Conservation (phyloP, 1,139 yeast genomes). For the Diutina mesorugosa region DNA sequence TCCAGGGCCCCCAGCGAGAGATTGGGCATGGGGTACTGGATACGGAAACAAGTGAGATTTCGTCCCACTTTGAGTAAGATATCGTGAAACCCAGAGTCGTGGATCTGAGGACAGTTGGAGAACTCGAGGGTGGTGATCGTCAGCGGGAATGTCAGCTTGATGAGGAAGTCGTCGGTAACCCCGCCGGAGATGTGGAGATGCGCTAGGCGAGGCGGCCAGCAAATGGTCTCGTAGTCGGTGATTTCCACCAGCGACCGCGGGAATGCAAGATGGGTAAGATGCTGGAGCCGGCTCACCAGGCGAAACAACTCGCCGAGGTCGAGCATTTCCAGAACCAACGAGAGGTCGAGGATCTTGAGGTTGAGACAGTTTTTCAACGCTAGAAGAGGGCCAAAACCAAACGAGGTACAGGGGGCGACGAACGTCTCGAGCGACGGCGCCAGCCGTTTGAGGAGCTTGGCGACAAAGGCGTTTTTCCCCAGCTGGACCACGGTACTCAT, state of each 20-base stretch:
- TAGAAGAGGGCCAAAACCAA: slow-evolving; percentile 80
- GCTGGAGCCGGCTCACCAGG: slow-evolving; percentile 50
- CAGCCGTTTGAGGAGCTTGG: slow-evolving; percentile 69
- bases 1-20: slow-evolving; percentile 62
- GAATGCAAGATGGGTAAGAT: slow-evolving; percentile 65
- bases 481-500: slow-evolving; percentile 71
- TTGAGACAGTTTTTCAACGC: slow-evolving; percentile 60
- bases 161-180: slow-evolving; percentile 66
- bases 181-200: slow-evolving; percentile 81
- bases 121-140: slow-evolving; percentile 63
- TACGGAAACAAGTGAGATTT: slow-evolving; percentile 46
- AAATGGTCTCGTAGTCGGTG: slow-evolving; percentile 30
- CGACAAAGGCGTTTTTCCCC: slow-evolving; percentile 88
- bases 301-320: slow-evolving; percentile 67
- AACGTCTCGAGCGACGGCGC: slow-evolving; percentile 49
- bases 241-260: slow-evolving; percentile 83
- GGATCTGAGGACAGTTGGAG: slow-evolving; percentile 77
- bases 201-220: slow-evolving; percentile 72
- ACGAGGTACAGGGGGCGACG: slow-evolving; percentile 89
- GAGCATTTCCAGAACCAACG: slow-evolving; percentile 87
- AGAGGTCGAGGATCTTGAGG: slow-evolving; percentile 56
- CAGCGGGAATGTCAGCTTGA: slow-evolving; percentile 52
- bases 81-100: slow-evolving; percentile 45
- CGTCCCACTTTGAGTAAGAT: slow-evolving; percentile 54
- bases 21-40: slow-evolving; percentile 84